Evolutionary conservation across 352 stramenopile species (phyloP).

Genomic region (Aphanomyces invadans): DNA sequence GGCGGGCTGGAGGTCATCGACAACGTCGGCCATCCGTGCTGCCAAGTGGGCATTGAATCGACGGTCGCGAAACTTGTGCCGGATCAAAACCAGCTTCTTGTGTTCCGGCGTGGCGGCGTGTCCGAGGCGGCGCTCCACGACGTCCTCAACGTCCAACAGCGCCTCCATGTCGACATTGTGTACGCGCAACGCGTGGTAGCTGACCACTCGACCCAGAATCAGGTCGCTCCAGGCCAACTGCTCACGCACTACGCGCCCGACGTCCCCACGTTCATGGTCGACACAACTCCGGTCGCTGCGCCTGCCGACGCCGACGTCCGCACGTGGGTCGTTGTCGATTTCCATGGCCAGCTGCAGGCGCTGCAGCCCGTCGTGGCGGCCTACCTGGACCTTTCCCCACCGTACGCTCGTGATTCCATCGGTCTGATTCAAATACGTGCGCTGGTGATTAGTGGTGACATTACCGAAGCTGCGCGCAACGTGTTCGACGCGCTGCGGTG

Average conservation of each 20-base stretch:
- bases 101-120: slow-evolving; percentile 84
- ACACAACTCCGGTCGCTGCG: slow-evolving; percentile 38
- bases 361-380: slow-evolving; percentile 45
- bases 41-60: slow-evolving; percentile 90
- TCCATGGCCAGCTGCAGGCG: slow-evolving; percentile 41
- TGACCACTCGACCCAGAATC: slow-evolving; percentile 45
- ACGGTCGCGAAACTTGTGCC: slow-evolving; percentile 89
- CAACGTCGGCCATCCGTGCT: slow-evolving; percentile 43
- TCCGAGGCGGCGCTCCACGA: slow-evolving; percentile 56
- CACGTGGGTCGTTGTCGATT: slow-evolving; percentile 77
- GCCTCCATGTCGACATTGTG: slow-evolving; percentile 49
- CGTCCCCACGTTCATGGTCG: slow-evolving; percentile 83
- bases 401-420: neutral
- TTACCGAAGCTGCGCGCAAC: slow-evolving; percentile 56
- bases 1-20: slow-evolving; percentile 84
- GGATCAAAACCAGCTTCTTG: slow-evolving; percentile 62
- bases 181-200: slow-evolving; percentile 13
- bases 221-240: slow-evolving; percentile 92
- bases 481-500: slow-evolving; percentile 83
- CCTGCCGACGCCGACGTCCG: slow-evolving; percentile 31
- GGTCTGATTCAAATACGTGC: neutral
- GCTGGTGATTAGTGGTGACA: slow-evolving; percentile 39
- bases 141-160: slow-evolving; percentile 51
- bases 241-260: slow-evolving; percentile 98
- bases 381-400: slow-evolving; percentile 73